phyloP scores from a whole-genome alignment of 1,284 basidiomycete species.

The Trametes sp. region DNA sequence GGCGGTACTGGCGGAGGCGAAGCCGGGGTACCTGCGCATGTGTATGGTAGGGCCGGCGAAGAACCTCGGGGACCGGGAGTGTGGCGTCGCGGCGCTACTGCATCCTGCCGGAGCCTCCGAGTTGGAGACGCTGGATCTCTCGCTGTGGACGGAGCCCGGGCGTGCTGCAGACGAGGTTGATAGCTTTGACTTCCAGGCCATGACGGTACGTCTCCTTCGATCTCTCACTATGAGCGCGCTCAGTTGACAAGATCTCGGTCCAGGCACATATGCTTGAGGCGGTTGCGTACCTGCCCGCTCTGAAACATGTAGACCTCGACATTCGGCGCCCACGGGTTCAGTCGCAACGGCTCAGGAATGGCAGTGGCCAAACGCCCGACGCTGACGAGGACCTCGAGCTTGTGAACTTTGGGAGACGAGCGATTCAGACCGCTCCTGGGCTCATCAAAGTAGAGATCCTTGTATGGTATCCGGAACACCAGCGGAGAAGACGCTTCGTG shows the following conservation, averaged over 20 bases:
- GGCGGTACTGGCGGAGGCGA: neutral
- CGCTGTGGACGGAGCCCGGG: neutral
- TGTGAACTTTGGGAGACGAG: neutral
- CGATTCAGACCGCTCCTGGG: neutral
- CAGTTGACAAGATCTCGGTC: neutral
- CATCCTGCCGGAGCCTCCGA: neutral
- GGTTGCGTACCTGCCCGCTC: neutral
- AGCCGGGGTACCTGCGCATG: neutral
- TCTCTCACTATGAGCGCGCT: neutral
- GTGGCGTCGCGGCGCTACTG: neutral
- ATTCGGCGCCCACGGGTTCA: neutral
- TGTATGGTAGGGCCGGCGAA: neutral
- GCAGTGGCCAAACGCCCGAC: neutral
- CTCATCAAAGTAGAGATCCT: neutral
- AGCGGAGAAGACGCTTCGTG: neutral
- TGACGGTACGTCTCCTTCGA: neutral
- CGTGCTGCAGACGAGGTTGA: neutral
- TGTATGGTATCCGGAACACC: neutral
- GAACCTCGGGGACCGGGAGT: neutral
- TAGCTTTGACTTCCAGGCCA: neutral
- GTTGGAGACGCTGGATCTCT: neutral
- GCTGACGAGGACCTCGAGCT: neutral
- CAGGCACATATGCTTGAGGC: neutral
- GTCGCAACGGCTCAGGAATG: neutral
- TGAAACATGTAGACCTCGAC: neutral